Base-by-base conservation (phyloP, 2,329 filamentous ascomycete species). In the Cladosporium austrohemisphaericum region DNA sequence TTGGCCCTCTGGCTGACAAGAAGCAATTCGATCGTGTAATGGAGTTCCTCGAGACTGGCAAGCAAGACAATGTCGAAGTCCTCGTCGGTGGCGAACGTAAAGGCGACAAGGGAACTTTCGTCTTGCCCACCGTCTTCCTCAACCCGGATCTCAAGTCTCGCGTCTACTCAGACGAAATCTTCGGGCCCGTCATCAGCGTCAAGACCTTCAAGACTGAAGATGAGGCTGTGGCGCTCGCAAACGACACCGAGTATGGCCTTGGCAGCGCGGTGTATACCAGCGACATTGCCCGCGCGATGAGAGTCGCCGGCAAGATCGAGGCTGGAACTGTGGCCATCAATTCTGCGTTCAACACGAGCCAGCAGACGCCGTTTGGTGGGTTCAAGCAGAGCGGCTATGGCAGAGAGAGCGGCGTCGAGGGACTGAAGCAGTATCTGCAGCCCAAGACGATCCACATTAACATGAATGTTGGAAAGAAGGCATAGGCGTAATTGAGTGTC, bases 221-320 rank as follows among this genome's bases (percentile, higher is more conserved):
- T 5, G 70, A 72, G 13, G 69, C 62, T 2, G 60, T 64, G 23
- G 52, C 57, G 10, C 52, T 66, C 33, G 54, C 60, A 11, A 61
- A 66, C 62, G 85, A 91, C 57, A 88, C 84, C 1, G 84, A 88
- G 36, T 92, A 89, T 62, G 88, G 87, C 3, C 75, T 93, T 10
- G 52, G 53, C 11, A 76, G 81, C 3, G 78, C 86, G 0, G 77
- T 93, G 2, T 93, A 88, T 65, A 89, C 86, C 0, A 71, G 76
- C 54, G 81, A 91, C 62, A 69, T 91, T 18, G 66, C 60, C 1
- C 55, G 68, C 16, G 71, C 66, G 2, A 44, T 74, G 13, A 60
- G 67, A 13, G 55, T 74, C 22, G 71, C 71, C 5, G 66, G 62
- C 52, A 63, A 67, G 51, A 66, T 74, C 40, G 69, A 91, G 65